Evolutionary conservation across 108 stramenopile species (phyloP), one percentile per base, ranked within the genome.

Genomic region (Fistulifera solaris): DNA sequence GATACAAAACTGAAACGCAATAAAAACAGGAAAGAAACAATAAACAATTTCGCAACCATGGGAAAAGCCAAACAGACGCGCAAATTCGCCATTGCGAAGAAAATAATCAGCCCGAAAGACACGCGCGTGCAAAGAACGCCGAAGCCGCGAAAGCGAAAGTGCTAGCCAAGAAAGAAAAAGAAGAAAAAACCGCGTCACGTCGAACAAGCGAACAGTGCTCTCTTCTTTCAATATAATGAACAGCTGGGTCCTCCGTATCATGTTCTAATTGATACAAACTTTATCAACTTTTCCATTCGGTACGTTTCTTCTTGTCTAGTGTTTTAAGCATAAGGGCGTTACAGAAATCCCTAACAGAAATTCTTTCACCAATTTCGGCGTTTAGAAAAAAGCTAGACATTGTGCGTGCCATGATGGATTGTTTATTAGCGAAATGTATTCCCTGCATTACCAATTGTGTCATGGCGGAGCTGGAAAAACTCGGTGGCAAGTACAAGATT

Each of bases 391-490:
- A 99, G 56, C 73, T 99, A 56, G 99, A 99, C 54, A 83, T 99
- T 26, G 80, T 96, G n/a, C 86, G 94, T 24, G 72, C 92, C 51
- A 98, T 99, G 97, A 98, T 97, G 96, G 99, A 99, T 71, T 99
- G 99, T 65, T 73, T 99, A 22, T 75, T 98, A 44, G 99, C 99
- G 51, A 99, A 99, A 72, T 95, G 94, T 63, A 94, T 94, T 22
- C 98, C 97, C 1, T 94, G 94, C 64, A 78, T 99, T 8, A 94
- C 95, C 21, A 93, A 97, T 62, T 96, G 95, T 66, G 98, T 99
- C 54, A 98, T 99, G 93, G 98, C 93, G 0, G 98, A 99, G 72
- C 63, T 99, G 48, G 98, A 99, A 74, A 99, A 97, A 63, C 69
- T 99, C 10, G 98, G 98, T 6, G 68, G 86, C 7, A 98, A 98